Percentiles rank a stretch among this genome's conserved stretches.
Evolutionary conservation across 2,329 filamentous ascomycete genomes (phyloP).

Genomic region (Talaromyces sp.): DNA sequence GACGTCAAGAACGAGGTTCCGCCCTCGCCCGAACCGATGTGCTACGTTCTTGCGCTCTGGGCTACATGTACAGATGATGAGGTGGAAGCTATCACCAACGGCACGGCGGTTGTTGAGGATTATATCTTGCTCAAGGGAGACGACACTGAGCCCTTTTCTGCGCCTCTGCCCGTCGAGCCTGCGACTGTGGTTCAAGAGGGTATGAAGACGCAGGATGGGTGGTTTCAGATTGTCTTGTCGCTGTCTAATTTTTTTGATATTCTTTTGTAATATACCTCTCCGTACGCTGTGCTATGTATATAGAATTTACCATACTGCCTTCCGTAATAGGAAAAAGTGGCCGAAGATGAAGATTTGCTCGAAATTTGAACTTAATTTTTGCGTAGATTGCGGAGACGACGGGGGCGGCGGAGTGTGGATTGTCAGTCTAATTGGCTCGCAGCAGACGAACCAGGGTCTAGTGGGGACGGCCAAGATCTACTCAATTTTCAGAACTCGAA

Average conservation of each 20-base stretch:
- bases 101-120: constrained; percentile 46
- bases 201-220: not conserved
- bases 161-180: not conserved
- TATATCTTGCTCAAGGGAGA: constrained; percentile 42
- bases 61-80: constrained; percentile 45
- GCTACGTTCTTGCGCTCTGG: constrained; percentile 42
- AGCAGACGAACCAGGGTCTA: too few species aligned
- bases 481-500: too few species aligned
- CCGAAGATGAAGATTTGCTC: too few species aligned
- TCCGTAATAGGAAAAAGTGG: too few species aligned
- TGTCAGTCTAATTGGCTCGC: too few species aligned
- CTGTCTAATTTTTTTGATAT: constrained; percentile 2
- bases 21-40: constrained; percentile 39
- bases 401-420: too few species aligned
- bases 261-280: not conserved
- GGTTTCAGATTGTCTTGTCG: not conserved
- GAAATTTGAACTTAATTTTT: too few species aligned
- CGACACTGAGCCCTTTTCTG: not conserved
- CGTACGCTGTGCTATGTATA: not conserved
- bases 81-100: constrained; percentile 40
- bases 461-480: too few species aligned
- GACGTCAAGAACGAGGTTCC: constrained; percentile 47
- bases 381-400: too few species aligned
- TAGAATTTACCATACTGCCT: too few species aligned
- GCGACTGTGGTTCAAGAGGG: not conserved